These are phyloP conservation scores for Colletotrichum simmondsii DNA, from an alignment of 2,329 filamentous ascomycete species.

Conservation along the genomic window DNA sequence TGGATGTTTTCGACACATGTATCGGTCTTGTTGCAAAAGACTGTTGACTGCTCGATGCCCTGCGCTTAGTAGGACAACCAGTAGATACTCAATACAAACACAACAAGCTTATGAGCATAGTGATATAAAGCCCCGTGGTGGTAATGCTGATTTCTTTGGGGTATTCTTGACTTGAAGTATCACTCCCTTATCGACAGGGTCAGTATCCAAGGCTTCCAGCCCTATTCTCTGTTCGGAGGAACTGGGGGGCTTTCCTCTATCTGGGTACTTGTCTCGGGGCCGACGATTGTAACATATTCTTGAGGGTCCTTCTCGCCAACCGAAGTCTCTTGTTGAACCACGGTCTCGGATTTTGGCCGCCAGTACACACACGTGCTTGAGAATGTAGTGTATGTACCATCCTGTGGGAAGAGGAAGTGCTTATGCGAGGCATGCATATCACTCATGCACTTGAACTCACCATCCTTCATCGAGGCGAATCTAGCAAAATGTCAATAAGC, in stretches of 20 bases:
- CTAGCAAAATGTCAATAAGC: background rate
- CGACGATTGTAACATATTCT: too few relatives aligned
- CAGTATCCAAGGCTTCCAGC: background rate
- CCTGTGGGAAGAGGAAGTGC: constrained; percentile 49
- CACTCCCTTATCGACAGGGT: too few relatives aligned
- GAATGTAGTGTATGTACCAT: constrained; percentile 50
- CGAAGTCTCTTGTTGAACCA: background rate
- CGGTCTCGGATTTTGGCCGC: constrained; percentile 30
- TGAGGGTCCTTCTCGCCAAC: background rate
- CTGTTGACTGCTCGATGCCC: too few relatives aligned
- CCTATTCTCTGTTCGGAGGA: background rate
- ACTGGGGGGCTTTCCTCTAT: background rate
- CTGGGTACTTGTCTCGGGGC: background rate
- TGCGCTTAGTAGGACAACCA: too few relatives aligned
- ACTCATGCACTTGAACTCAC: constrained; percentile 45
- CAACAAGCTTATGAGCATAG: too few relatives aligned
- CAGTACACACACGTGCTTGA: constrained; percentile 55
- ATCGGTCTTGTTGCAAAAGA: too few relatives aligned
- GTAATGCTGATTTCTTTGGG: too few relatives aligned
- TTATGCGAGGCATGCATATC: constrained; percentile 45
- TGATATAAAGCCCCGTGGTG: too few relatives aligned
- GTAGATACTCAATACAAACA: too few relatives aligned
- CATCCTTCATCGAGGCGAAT: constrained; percentile 28
- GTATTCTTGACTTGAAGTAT: too few relatives aligned
- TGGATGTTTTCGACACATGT: too few relatives aligned